Conservation (phyloP, 305 asterid genomes). For the Ilex paraguariensis region DNA sequence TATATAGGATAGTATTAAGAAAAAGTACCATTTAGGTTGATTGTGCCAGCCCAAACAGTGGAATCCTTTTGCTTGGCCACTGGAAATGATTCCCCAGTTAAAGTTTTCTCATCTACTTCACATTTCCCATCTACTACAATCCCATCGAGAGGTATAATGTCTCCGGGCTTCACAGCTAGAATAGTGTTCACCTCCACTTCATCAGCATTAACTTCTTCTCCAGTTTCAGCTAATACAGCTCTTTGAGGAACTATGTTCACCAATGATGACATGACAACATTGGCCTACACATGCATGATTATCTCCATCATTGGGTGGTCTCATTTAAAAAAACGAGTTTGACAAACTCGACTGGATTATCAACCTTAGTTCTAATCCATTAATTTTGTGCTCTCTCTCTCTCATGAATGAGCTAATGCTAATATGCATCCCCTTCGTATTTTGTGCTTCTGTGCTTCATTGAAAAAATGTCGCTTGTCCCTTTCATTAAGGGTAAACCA, state of each 20-base stretch:
- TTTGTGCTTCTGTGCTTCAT: too few species aligned
- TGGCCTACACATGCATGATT: conserved; percentile 42
- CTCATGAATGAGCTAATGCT: too few species aligned
- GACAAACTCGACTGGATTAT: too few species aligned
- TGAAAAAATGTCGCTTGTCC: too few species aligned
- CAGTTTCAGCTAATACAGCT: conserved; percentile 71
- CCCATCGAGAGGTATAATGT: conserved; percentile 74
- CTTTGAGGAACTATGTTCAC: conserved; percentile 70
- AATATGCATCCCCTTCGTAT: too few species aligned
- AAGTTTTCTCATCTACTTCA: conserved; percentile 72
- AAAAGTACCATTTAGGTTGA: conserved; percentile 67
- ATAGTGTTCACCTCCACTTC: conserved; percentile 56
- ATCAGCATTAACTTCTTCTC: conserved; percentile 63
- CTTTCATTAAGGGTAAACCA: too few species aligned
- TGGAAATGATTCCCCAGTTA: conserved; percentile 91
- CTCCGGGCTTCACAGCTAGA: conserved; percentile 78
- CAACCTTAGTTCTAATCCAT: too few species aligned
- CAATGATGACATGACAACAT: conserved; percentile 75
- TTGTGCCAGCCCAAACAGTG: conserved; percentile 77
- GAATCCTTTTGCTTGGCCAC: conserved; percentile 67
- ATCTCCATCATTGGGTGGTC: too few species aligned
- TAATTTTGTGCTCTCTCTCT: too few species aligned
- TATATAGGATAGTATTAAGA: background rate
- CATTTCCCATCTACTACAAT: conserved; percentile 68
- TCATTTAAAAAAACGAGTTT: too few species aligned